Evolutionary conservation across 1,284 basidiomycete species (phyloP).

Genomic region (Boletus austroedulis): DNA sequence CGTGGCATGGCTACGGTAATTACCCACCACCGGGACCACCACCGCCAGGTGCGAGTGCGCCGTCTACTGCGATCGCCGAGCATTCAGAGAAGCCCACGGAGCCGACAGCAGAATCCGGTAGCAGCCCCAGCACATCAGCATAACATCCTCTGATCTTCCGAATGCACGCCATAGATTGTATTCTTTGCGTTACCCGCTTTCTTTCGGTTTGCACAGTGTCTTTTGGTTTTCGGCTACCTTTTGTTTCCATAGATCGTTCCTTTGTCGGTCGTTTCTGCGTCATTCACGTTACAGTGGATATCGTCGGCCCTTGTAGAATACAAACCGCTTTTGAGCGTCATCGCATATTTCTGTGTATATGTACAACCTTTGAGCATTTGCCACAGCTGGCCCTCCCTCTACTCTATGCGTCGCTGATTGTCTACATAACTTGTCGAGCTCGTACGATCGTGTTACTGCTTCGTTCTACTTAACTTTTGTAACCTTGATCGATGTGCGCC

Average conservation of each 20-base stretch:
- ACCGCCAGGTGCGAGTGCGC: constrained; percentile 15
- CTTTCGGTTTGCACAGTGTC: constrained; percentile 9
- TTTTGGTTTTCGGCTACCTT: constrained; percentile 12
- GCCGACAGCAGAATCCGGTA: constrained; percentile 16
- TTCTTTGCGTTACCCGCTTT: constrained; percentile 13
- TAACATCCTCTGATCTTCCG: constrained; percentile 8
- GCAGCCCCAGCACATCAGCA: constrained; percentile 22
- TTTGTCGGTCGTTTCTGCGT: constrained; percentile 1
- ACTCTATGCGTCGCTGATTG: constrained; percentile 22
- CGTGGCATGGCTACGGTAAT: constrained; percentile 28
- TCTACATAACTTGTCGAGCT: constrained; percentile 14
- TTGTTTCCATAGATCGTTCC: constrained; percentile 31
- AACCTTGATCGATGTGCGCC: neutral
- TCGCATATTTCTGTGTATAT: constrained; percentile 33
- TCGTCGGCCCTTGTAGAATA: constrained; percentile 27
- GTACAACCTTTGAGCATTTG: constrained; percentile 20
- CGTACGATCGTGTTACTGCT: constrained; percentile 14
- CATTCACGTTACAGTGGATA: constrained; percentile 13
- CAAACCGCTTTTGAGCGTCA: constrained; percentile 8
- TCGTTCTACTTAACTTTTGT: constrained; percentile 4
- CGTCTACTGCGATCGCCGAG: constrained; percentile 19
- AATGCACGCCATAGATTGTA: constrained; percentile 25
- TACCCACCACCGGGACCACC: constrained; percentile 27
- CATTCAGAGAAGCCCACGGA: constrained; percentile 31
- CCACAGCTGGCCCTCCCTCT: neutral